phyloP scores from a whole-genome alignment of 2,329 filamentous ascomycete species.

The Ceratocystiopsis sp. region DNA sequence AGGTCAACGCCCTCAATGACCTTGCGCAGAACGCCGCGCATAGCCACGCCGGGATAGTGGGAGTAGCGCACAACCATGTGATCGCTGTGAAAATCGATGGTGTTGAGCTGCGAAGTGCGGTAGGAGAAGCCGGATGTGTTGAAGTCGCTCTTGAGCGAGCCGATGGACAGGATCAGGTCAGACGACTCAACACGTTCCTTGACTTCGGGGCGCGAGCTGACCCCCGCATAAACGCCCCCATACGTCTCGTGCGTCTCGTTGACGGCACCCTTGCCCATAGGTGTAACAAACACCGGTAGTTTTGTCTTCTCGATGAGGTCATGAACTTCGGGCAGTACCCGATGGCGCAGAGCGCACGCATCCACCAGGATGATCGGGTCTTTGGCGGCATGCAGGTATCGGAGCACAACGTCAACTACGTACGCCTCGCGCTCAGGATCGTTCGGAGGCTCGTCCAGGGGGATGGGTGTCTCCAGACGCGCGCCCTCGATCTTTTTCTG shows the following conservation, averaged over 20 bases:
- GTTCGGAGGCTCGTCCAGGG: slow-evolving; percentile 47
- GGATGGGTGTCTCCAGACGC: slow-evolving; percentile 51
- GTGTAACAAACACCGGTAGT: slow-evolving; percentile 71
- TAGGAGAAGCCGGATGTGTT: slow-evolving; percentile 75
- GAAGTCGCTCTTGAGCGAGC: slow-evolving; percentile 54
- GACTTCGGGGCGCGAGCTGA: slow-evolving; percentile 50
- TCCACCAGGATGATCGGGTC: slow-evolving; percentile 68
- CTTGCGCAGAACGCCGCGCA: slow-evolving; percentile 62
- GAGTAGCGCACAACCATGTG: slow-evolving; percentile 60
- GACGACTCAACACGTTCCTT: slow-evolving; percentile 47
- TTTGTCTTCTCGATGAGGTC: slow-evolving; percentile 55
- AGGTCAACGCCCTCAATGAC: slow-evolving; percentile 43
- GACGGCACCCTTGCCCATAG: slow-evolving; percentile 77
- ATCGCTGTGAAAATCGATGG: slow-evolving; percentile 66
- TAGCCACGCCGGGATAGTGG: slow-evolving; percentile 59
- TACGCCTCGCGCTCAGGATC: slow-evolving; percentile 59
- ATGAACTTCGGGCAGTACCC: slow-evolving; percentile 55
- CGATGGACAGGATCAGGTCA: slow-evolving; percentile 55
- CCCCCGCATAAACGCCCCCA: slow-evolving; percentile 73
- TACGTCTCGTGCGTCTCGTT: slow-evolving; percentile 61
- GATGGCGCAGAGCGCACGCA: slow-evolving; percentile 64
- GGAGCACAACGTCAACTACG: slow-evolving; percentile 63
- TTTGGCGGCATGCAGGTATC: slow-evolving; percentile 47
- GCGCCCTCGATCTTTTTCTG: slow-evolving; percentile 59
- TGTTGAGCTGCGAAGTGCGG: slow-evolving; percentile 56